Percentiles rank a stretch among this genome's conserved stretches.
These are phyloP conservation scores for Tetrahymena borealis DNA, from an alignment of 73 alveolate genomes.

Conservation along the genomic window DNA sequence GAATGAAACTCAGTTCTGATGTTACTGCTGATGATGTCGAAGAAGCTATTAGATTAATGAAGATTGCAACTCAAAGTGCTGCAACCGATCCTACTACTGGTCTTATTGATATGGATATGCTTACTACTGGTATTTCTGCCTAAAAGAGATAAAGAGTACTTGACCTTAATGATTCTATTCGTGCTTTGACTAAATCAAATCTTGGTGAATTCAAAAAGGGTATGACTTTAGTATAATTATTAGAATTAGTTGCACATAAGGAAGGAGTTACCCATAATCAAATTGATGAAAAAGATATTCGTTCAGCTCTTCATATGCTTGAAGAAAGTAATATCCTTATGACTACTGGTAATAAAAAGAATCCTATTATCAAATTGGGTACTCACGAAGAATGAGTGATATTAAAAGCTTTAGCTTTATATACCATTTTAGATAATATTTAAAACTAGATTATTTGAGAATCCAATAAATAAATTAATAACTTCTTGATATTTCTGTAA, in stretches of 20 bases:
- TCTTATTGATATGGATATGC: constrained; percentile 41
- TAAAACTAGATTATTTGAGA: no score
- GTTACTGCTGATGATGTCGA: constrained; percentile 13
- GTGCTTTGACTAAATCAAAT: background rate
- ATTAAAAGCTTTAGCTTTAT: background rate
- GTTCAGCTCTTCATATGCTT: background rate
- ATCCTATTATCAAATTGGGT: background rate
- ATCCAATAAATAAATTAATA: background rate
- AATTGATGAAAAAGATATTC: background rate
- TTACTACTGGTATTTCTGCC: constrained; percentile 37
- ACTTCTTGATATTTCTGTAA: no score
- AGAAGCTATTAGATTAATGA: constrained; percentile 36
- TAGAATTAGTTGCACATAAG: background rate
- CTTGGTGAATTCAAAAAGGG: background rate
- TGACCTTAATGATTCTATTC: background rate
- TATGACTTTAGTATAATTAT: background rate
- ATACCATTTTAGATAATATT: no score
- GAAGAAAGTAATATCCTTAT: background rate
- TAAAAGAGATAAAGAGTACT: background rate
- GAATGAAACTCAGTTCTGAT: constrained; percentile 7
- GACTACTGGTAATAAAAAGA: background rate
- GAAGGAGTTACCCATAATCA: background rate
- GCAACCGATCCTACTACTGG: constrained; percentile 44
- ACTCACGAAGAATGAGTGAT: background rate
- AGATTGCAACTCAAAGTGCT: constrained; percentile 34